These are phyloP conservation scores for Gaultheria prostrata DNA, from an alignment of 148 eudicot genomes.

Conservation along the genomic window DNA sequence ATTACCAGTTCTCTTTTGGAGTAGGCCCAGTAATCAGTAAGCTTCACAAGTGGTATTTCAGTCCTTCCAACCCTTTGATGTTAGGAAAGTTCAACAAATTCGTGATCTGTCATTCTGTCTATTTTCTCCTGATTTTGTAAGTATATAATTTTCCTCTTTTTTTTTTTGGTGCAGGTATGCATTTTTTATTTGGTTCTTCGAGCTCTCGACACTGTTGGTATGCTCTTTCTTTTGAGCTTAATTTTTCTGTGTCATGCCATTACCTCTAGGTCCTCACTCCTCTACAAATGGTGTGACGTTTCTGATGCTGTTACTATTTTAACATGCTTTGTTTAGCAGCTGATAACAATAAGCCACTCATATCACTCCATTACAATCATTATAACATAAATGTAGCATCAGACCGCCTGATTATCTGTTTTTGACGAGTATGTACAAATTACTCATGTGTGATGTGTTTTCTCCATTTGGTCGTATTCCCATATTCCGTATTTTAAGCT, in stretches of 20 bases:
- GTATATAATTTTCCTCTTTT: not conserved
- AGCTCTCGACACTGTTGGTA: slow-evolving; percentile 99
- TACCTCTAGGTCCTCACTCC: not conserved
- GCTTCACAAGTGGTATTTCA: not conserved
- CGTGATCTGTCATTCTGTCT: not conserved
- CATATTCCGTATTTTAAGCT: not conserved
- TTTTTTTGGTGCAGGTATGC: slow-evolving; percentile 60
- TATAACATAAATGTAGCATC: not conserved
- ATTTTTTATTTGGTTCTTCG: slow-evolving; percentile 94
- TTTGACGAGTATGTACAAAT: not conserved
- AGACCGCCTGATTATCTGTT: not conserved
- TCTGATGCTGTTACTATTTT: not conserved
- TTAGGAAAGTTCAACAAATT: not conserved
- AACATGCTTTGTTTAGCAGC: not conserved
- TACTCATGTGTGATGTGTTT: not conserved
- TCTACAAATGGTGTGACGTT: not conserved
- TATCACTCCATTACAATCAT: not conserved
- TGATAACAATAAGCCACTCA: not conserved
- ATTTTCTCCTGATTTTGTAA: not conserved
- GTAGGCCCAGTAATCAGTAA: not conserved
- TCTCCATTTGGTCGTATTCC: not conserved
- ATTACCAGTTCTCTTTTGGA: not conserved
- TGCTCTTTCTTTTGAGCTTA: slow-evolving; percentile 20
- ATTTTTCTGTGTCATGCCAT: not conserved
- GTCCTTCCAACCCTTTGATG: slow-evolving; percentile 1